These are phyloP conservation scores for Candida smagusa DNA, from an alignment of 1,139 yeast genomes.

Conservation along the genomic window DNA sequence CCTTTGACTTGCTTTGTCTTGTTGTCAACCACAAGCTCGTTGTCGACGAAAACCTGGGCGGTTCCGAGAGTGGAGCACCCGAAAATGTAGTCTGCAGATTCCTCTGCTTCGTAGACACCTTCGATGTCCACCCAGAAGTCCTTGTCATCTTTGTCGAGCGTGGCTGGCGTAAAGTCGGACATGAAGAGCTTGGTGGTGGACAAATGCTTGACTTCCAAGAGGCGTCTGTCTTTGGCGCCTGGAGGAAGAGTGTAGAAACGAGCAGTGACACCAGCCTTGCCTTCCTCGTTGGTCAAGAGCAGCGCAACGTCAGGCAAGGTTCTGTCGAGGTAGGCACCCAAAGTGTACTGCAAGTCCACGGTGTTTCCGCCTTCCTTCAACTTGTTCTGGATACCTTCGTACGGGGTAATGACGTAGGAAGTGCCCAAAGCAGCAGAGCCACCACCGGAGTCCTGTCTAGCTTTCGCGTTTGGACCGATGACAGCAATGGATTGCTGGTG, in stretches of 20 bases:
- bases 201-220: slow-evolving; percentile 5
- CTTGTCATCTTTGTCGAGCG: slow-evolving; percentile 2
- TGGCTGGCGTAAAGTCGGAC: slow-evolving; percentile 7
- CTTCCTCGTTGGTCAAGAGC: slow-evolving; percentile 21
- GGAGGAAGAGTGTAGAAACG: slow-evolving; percentile 40
- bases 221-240: slow-evolving; percentile 10
- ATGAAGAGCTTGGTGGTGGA: slow-evolving; percentile 6
- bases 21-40: slow-evolving; percentile 53
- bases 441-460: slow-evolving; percentile 34
- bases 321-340: slow-evolving; percentile 32
- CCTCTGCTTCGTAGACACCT: slow-evolving; percentile 43
- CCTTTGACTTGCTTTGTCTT: slow-evolving; percentile 51
- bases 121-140: slow-evolving; percentile 40
- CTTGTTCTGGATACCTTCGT: slow-evolving; percentile 28
- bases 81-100: slow-evolving; percentile 44
- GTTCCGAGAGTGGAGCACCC: slow-evolving; percentile 54
- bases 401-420: slow-evolving; percentile 31
- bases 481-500: slow-evolving; percentile 26
- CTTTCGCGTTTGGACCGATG: slow-evolving; percentile 38
- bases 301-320: slow-evolving; percentile 28
- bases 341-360: slow-evolving; percentile 17
- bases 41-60: slow-evolving; percentile 53
- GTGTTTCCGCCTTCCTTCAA: slow-evolving; percentile 21
- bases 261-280: slow-evolving; percentile 37
- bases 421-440: slow-evolving; percentile 35